Base-by-base conservation (phyloP, 1,139 yeast genomes). In the Sugiyamaella xylanicola region DNA sequence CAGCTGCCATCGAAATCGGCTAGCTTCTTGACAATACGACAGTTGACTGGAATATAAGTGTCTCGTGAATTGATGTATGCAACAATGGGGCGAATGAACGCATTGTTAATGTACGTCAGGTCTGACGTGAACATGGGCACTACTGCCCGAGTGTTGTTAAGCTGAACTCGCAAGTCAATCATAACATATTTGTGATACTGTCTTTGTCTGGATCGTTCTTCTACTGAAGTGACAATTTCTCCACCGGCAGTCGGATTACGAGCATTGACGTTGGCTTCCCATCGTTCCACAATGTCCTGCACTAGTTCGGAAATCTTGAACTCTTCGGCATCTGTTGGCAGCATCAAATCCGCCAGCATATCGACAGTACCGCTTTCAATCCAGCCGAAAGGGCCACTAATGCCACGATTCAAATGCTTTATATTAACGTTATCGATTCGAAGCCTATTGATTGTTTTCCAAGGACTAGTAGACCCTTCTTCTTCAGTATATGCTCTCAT, bases 311-410 rank as follows among this genome's bases (percentile, higher is more conserved):
- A 61, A 16, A 72, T 59, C n/a, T 69, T 67, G 51, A 79, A 65
- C 48, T 78, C 77, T 43, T 77, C 78, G 29, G 75, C 74, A 57
- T 83, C 86, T 47, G 80, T 80, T 0, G 96, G 95, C 0, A 89
- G 84, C 80, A 85, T 83, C 9, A 92, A 83, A 68, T 93, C 97
- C 7, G 97, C 97, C 61, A 88, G 74, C 85, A 93, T 86, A 70
- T 93, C 97, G 19, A 92, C 98, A 56, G 84, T 84, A 5, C 99
- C 99, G 59, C 81, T 80, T 7, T 90, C 85, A 56, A 93, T 92
- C 99, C 99, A 93, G 1, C 98, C 97, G 72, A 93, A 89, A 4
- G 98, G 97, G 0, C 99, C 99, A 54, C 85, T 86, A 53, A 89
- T 79, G 0, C 98, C 98, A 1, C 88, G 81, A 67, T 93, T 93